Base-by-base conservation (phyloP, 2,329 filamentous ascomycete genomes). In the Pseudogymnoascus sp. region DNA sequence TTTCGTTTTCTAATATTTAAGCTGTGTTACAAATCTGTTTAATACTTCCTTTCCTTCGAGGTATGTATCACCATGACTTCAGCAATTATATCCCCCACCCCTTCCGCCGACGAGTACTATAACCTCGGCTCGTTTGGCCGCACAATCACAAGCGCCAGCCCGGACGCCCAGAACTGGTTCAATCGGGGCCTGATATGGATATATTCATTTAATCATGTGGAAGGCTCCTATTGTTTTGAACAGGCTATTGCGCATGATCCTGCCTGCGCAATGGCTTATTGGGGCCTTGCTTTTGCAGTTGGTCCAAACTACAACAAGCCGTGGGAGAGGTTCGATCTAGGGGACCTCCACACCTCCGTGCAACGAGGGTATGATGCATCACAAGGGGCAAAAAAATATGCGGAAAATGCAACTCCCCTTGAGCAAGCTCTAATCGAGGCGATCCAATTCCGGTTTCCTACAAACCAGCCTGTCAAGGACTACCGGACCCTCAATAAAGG, bases 281-380 rank as follows among this genome's bases (percentile, higher is more conserved):
- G 88, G 87, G 88, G 88, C 0, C 75, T 89, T 4, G 86, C 89
- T 0, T 92, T 89, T 71, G 79, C 86, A 1, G 75, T 89, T 0
- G 90, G 89, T 0, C 89, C 90, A 3, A 92, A 93, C 70, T 87
- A 86, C 73, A 90, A 93, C 76, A 91, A 92, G 70, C 86, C 89
- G 0, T 92, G 90, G 90, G 82, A 84, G 29, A 79, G 84, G 23
- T 91, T 92, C 67, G 87, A 88, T 62, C 74, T 79, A 0, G 74
- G 78, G 0, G 89, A 92, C 67, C 76, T 88, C 4, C 73, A 77
- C 10, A 73, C 70, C 0, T 82, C 79, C 0, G 76, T 88, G 6
- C 70, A 75, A 42, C 75, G 77, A 31, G 82, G 82, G 4, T 77
- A 80, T 62, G 63, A 72, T 13, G 80, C 82, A 0, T 76, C 79